Conservation (phyloP, 2,329 filamentous ascomycete genomes). For the Diaporthe destruens region DNA sequence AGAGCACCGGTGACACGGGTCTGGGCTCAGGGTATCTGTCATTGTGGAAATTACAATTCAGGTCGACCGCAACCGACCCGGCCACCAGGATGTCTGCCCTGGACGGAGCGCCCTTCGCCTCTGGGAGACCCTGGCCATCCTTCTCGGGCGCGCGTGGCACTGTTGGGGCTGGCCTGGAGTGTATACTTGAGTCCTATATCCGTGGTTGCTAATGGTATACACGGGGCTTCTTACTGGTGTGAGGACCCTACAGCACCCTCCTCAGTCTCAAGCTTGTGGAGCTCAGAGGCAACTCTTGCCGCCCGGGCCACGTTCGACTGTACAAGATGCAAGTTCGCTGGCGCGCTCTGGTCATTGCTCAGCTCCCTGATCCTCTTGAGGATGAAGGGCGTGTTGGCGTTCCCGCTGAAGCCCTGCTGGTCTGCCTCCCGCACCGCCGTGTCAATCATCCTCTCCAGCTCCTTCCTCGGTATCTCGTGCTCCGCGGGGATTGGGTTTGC, state of each 20-base stretch:
- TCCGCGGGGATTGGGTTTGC: conserved; percentile 87
- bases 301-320: conserved; percentile 66
- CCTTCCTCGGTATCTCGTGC: conserved; percentile 74
- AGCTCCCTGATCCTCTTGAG: conserved; percentile 83
- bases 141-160: neutral
- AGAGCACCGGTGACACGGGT: conserved; percentile 62
- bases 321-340: conserved; percentile 77
- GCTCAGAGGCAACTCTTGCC: conserved; percentile 65
- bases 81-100: conserved; percentile 82
- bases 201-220: neutral
- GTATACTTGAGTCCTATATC: neutral
- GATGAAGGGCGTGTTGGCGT: conserved; percentile 87
- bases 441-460: conserved; percentile 79
- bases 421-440: conserved; percentile 75
- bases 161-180: conserved; percentile 24
- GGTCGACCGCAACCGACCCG: conserved; percentile 89
- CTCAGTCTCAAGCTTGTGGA: conserved; percentile 58
- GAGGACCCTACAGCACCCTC: conserved; percentile 38
- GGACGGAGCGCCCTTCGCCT: conserved; percentile 32
- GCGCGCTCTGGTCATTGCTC: conserved; percentile 77
- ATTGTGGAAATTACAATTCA: conserved; percentile 80
- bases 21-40: conserved; percentile 46
- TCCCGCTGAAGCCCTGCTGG: conserved; percentile 76
- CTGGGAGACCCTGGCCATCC: neutral
- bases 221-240: conserved; percentile 39